Conservation (phyloP, 1,139 yeast species). For the Pichia cactophila region DNA sequence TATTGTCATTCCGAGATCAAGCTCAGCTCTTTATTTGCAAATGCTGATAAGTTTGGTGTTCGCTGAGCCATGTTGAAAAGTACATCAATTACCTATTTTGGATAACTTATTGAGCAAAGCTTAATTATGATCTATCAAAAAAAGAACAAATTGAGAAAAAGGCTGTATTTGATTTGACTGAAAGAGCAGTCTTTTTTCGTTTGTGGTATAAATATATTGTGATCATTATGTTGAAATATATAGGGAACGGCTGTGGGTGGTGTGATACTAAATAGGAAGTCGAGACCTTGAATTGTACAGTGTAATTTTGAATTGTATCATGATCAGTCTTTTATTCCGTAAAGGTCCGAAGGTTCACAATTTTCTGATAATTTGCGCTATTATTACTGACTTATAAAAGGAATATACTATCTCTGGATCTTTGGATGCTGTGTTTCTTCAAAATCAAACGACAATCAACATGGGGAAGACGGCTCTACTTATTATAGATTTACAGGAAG, state of each 20-base stretch:
- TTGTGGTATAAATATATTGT: too few species aligned
- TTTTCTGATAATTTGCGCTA: neutral
- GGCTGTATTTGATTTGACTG: too few species aligned
- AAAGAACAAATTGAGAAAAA: too few species aligned
- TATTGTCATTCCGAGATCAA: neutral
- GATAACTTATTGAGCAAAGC: neutral
- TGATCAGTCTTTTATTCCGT: neutral
- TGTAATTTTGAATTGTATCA: too few species aligned
- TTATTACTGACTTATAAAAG: too few species aligned
- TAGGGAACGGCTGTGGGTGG: neutral
- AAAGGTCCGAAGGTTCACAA: neutral
- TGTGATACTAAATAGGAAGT: neutral
- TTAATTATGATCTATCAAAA: too few species aligned
- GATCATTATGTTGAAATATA: too few species aligned
- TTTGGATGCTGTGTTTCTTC: too few species aligned
- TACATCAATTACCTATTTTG: constrained; percentile 6
- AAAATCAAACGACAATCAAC: neutral
- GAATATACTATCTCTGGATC: too few species aligned
- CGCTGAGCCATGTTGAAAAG: constrained; percentile 8
- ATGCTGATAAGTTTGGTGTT: too few species aligned
- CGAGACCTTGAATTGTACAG: too few species aligned
- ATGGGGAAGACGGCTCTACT: constrained; percentile 45
- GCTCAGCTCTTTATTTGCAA: neutral
- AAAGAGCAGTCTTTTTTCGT: too few species aligned
- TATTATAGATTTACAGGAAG: constrained; percentile 77